phyloP scores from a whole-genome alignment of 2,329 filamentous ascomycete species.

The Dryadomyces sulphureus region DNA sequence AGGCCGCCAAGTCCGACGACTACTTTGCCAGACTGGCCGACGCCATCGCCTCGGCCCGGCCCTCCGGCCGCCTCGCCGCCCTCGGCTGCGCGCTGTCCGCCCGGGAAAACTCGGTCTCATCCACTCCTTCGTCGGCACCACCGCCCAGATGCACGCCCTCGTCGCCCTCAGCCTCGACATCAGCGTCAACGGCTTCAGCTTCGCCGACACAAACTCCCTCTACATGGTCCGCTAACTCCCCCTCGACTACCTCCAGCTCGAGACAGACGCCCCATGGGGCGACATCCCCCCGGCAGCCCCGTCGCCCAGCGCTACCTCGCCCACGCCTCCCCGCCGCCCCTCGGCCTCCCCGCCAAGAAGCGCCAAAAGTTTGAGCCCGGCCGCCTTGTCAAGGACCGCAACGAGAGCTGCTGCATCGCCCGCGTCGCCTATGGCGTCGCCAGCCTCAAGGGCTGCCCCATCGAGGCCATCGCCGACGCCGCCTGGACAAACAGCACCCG shows the following conservation, averaged over 20 bases:
- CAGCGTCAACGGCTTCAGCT: conserved; percentile 31
- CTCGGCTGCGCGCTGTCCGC: conserved; percentile 28
- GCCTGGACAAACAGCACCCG: conserved; percentile 21
- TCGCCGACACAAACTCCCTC: conserved; percentile 17
- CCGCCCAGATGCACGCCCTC: background rate
- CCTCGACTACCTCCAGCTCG: conserved; percentile 25
- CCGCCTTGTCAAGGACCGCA: conserved; percentile 33
- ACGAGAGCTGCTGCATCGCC: conserved; percentile 33
- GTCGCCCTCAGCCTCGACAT: background rate
- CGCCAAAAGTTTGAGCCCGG: conserved; percentile 30
- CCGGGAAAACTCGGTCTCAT: conserved; percentile 24
- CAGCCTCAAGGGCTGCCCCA: conserved; percentile 26
- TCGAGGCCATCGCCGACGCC: conserved; percentile 26
- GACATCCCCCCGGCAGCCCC: conserved; percentile 21
- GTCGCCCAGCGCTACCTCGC: conserved; percentile 22
- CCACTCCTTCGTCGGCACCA: conserved; percentile 25
- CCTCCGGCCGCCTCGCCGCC: conserved; percentile 19
- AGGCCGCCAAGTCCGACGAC: conserved; percentile 9
- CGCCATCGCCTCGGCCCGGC: background rate
- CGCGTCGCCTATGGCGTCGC: conserved; percentile 31
- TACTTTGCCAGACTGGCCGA: background rate
- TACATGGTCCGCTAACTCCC: conserved; percentile 23
- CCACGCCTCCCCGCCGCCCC: conserved; percentile 18
- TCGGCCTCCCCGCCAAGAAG: conserved; percentile 25
- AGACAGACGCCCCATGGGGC: conserved; percentile 34